Evolutionary conservation across 2,329 filamentous ascomycete species (phyloP).

Genomic region (Claviceps cyperi): DNA sequence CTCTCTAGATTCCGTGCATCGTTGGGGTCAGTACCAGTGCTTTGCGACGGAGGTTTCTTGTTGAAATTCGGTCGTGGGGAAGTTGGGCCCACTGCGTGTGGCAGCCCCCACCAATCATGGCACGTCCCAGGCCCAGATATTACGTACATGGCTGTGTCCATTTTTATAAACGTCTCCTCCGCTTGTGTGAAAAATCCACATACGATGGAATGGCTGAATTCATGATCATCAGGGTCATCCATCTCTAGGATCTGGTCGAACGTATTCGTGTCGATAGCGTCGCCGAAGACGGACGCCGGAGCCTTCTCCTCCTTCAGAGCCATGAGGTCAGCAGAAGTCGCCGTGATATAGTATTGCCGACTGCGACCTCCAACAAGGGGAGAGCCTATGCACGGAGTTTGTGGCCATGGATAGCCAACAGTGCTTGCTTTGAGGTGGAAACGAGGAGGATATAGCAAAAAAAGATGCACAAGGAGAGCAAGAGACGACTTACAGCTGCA

Average conservation of each 20-base stretch:
- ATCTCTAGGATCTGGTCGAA: conserved; percentile 97
- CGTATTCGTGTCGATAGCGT: conserved; percentile 63
- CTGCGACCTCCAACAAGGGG: no score
- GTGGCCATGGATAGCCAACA: background rate
- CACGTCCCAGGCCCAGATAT: background rate
- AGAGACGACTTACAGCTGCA: conserved; percentile 16
- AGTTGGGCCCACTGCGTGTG: no score
- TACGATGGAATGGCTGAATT: conserved; percentile 82
- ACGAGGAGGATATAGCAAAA: background rate
- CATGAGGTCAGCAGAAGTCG: conserved; percentile 9
- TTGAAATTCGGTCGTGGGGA: no score
- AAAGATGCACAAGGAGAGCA: background rate
- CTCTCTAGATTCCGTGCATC: conserved; percentile 32
- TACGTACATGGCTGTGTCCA: conserved; percentile 71
- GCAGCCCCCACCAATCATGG: no score
- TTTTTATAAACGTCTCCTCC: conserved; percentile 68
- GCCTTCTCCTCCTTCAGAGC: background rate
- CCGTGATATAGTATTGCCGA: background rate
- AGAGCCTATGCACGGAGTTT: no score
- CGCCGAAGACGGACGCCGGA: conserved; percentile 33
- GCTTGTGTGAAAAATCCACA: conserved; percentile 89
- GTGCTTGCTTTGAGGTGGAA: background rate
- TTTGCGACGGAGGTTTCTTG: background rate
- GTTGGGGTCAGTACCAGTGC: background rate
- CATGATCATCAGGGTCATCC: conserved; percentile 78